These are phyloP conservation scores for Elaeis oleifera DNA, from an alignment of 202 grass and related monocot species.

Conservation along the genomic window DNA sequence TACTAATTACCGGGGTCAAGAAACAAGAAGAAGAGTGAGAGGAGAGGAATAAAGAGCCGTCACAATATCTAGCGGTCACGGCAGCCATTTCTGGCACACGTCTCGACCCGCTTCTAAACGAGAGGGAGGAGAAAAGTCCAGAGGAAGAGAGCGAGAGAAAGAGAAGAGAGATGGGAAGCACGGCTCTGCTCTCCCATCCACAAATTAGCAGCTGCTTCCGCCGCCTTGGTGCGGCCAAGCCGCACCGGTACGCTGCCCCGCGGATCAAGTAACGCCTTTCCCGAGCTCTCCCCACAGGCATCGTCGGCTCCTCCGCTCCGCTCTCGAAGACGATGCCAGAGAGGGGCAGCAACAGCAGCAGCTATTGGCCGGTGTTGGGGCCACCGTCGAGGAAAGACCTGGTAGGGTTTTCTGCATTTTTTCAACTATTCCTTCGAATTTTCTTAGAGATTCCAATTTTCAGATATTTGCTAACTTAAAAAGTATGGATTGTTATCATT, in stretches of 20 bases:
- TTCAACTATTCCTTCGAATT: neutral
- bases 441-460: neutral
- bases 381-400: neutral
- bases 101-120: too few species aligned
- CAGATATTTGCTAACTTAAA: too few species aligned
- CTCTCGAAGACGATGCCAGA: neutral
- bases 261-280: too few species aligned
- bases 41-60: too few species aligned
- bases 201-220: constrained; percentile 18
- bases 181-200: constrained; percentile 17
- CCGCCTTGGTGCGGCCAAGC: constrained; percentile 2
- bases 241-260: neutral
- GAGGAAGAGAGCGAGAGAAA: neutral
- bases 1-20: too few species aligned
- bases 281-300: neutral
- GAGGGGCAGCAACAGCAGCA: neutral
- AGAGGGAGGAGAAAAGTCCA: too few species aligned
- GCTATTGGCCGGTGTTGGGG: neutral
- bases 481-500: too few species aligned
- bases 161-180: constrained; percentile 18
- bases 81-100: too few species aligned
- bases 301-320: neutral
- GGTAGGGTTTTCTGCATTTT: neutral
- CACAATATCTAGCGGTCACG: too few species aligned
- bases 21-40: too few species aligned